phyloP scores from a whole-genome alignment of 75 land plant species.

The Larix kaempferi region DNA sequence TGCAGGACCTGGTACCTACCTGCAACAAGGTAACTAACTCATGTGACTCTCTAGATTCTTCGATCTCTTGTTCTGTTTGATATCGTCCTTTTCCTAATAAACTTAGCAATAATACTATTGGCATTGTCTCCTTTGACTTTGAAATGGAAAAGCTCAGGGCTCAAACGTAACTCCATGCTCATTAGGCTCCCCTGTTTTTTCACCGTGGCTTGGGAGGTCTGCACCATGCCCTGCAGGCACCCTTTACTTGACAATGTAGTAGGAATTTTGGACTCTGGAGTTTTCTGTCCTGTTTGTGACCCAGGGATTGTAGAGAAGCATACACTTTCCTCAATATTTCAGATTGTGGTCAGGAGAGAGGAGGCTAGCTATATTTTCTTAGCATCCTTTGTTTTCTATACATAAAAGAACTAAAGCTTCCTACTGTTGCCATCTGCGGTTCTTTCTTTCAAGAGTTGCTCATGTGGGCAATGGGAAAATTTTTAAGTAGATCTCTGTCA shows the following conservation, averaged over 20 bases:
- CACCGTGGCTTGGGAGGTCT: too few relatives aligned
- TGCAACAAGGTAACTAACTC: slow-evolving; percentile 30
- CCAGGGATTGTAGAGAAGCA: background rate
- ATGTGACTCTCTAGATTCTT: background rate
- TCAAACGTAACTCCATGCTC: too few relatives aligned
- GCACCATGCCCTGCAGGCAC: background rate
- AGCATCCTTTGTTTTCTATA: background rate
- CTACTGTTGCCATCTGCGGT: background rate
- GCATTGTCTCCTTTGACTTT: background rate
- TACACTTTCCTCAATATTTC: background rate
- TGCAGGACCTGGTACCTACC: slow-evolving; percentile 40
- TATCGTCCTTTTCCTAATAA: background rate
- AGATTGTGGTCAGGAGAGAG: background rate
- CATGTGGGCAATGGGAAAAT: too few relatives aligned
- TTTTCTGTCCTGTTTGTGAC: background rate
- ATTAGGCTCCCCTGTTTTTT: too few relatives aligned
- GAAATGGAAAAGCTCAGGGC: too few relatives aligned
- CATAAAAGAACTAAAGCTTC: background rate
- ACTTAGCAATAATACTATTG: background rate
- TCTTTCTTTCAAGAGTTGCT: background rate
- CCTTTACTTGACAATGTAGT: background rate
- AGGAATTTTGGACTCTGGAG: background rate
- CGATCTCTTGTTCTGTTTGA: background rate
- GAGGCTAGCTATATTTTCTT: background rate
- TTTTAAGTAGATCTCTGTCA: too few relatives aligned